Evolutionary conservation across 495 filamentous ascomycete genomes (phyloP), one percentile per base, ranked within the genome.

Genomic region (Lophium mytilinum): DNA sequence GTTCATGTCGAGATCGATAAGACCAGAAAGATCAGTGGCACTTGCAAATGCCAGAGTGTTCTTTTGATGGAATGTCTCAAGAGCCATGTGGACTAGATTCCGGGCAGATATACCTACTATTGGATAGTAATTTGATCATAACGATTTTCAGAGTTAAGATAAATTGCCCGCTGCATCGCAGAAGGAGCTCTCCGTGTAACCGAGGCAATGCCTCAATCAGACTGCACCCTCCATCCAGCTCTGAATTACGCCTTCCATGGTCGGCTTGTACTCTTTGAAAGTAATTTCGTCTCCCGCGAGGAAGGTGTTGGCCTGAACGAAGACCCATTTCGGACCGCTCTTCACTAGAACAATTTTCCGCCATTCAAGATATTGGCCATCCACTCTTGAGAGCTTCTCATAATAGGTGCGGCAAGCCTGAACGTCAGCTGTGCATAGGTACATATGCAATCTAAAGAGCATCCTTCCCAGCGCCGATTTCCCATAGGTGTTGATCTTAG

Each of bases 281-380:
- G 51, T 52, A 9, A 78, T 69, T 17, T 54, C 60, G 0, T 66
- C 69, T 0, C 53, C 70, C 4, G 67, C 60, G 0, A 74, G 41
- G 50, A 72, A 74, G 3, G 76, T 78, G 60, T 78, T 79, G 0
- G 70, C 69, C 37, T 78, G 75, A 15, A 71, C 69, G 54, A 73
- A 76, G n/a, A 69, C 59, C 61, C 64, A 51, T 3, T 62, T 68
- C 7, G 69, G 70, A n/a, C 60, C 39, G 52, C 65, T 63, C 34
- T 69, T 69, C 15, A 64, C 55, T 18, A 75, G 42, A 37, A 75
- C 70, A 17, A 71, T 69, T 18, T 69, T 52, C 46, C 75, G 64
- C 71, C 70, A 74, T 48, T 57, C 61, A 36, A 72, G 34, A 33
- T 63, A 68, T 42, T 73, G 63, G 9, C 63, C 71, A 36, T 76